These are phyloP conservation scores for Boletus sp. DNA, from an alignment of 1,284 basidiomycete genomes.

Conservation along the genomic window DNA sequence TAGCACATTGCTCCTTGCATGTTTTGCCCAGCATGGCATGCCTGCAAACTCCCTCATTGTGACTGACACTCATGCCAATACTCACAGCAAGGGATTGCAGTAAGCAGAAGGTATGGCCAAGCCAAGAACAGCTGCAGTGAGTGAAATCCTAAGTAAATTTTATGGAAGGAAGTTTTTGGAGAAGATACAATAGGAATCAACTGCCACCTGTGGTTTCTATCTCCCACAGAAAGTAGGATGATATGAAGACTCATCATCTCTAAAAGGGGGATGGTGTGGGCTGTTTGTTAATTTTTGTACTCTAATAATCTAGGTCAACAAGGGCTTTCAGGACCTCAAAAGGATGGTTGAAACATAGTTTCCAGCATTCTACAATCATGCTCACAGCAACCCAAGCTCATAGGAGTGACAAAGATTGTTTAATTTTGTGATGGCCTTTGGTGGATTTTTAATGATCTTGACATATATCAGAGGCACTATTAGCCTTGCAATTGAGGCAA, in stretches of 20 bases:
- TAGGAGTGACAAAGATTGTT: neutral
- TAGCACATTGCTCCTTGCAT: neutral
- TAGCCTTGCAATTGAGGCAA: neutral
- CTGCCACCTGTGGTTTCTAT: neutral
- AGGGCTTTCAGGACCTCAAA: neutral
- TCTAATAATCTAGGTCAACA: neutral
- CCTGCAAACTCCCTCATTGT: conserved; percentile 1
- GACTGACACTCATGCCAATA: neutral
- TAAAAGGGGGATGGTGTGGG: neutral
- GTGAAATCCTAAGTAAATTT: neutral
- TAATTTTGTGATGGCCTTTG: conserved; percentile 9
- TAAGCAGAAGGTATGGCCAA: neutral
- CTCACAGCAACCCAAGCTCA: neutral
- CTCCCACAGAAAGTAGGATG: neutral
- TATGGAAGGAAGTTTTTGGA: neutral
- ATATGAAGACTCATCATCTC: neutral
- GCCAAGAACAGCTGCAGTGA: neutral
- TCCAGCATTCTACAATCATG: too few species aligned
- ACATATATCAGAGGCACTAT: neutral
- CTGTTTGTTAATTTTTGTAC: neutral
- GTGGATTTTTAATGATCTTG: neutral
- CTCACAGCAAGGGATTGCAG: neutral
- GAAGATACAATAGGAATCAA: neutral
- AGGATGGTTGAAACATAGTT: neutral
- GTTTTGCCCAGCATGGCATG: neutral